Conservation (phyloP, 495 filamentous ascomycete species). For the Cairneyella variabilis region DNA sequence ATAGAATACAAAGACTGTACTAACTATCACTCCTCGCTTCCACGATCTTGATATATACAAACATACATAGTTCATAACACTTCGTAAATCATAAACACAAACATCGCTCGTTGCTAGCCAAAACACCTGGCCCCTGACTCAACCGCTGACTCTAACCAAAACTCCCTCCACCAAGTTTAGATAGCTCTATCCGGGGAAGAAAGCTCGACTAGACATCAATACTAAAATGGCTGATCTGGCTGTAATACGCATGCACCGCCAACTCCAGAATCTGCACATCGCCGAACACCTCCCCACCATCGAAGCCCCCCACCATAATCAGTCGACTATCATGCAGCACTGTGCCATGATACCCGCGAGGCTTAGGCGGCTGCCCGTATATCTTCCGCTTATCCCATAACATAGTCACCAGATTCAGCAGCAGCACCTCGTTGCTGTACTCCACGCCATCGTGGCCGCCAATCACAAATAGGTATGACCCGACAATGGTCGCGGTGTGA, state of each 20-base stretch:
- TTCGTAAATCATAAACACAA: constrained; percentile 8
- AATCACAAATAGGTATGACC: constrained; percentile 62
- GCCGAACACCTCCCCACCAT: constrained; percentile 58
- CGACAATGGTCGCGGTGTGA: constrained; percentile 62
- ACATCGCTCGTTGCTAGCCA: background rate
- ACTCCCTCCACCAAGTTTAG: constrained; percentile 5
- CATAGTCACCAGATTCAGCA: constrained; percentile 66
- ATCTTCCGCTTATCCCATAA: constrained; percentile 59
- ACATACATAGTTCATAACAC: constrained; percentile 4
- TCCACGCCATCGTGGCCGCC: constrained; percentile 65
- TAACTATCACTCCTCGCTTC: constrained; percentile 1
- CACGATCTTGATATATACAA: background rate
- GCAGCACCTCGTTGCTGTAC: constrained; percentile 60
- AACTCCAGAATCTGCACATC: constrained; percentile 62
- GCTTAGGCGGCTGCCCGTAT: constrained; percentile 58
- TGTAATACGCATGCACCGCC: constrained; percentile 63
- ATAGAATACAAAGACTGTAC: constrained; percentile 19
- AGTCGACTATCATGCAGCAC: constrained; percentile 58
- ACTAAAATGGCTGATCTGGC: constrained; percentile 63
- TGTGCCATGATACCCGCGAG: constrained; percentile 59
- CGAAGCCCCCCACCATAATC: constrained; percentile 59
- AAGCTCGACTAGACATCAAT: constrained; percentile 68
- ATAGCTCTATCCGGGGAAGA: background rate
- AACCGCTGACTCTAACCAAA: background rate
- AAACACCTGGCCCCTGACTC: background rate